phyloP scores from a whole-genome alignment of 73 alveolate species.

The Uronychia setigera region DNA sequence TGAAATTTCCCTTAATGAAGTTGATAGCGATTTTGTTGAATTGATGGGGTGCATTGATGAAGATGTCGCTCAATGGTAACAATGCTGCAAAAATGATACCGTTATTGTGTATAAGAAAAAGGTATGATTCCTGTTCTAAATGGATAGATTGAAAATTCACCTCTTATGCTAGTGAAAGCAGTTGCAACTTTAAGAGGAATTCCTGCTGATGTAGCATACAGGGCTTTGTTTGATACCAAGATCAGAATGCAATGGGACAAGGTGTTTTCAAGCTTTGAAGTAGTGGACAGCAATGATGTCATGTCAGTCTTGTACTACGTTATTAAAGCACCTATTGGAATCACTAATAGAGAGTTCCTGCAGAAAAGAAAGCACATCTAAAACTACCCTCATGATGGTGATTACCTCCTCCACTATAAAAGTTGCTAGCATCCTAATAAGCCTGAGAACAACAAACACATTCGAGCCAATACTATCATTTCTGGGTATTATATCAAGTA shows the following conservation, averaged over 20 bases:
- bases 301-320: conserved; percentile 73
- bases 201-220: conserved; percentile 25
- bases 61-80: conserved; percentile 41
- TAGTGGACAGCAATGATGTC: conserved; percentile 65
- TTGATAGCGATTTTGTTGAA: conserved; percentile 45
- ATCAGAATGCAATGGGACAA: conserved; percentile 61
- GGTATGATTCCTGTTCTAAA: neutral
- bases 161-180: conserved; percentile 56
- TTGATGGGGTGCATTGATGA: conserved; percentile 29
- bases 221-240: conserved; percentile 31
- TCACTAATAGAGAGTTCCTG: conserved; percentile 87
- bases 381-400: conserved; percentile 84
- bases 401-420: conserved; percentile 79
- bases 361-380: conserved; percentile 84
- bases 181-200: conserved; percentile 33
- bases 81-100: conserved; percentile 7
- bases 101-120: conserved; percentile 34
- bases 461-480: conserved; percentile 91
- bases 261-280: conserved; percentile 57
- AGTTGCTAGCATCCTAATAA: conserved; percentile 81
- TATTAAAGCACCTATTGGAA: conserved; percentile 85
- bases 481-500: conserved; percentile 92
- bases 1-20: neutral
- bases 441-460: conserved; percentile 73
- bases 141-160: conserved; percentile 39